phyloP scores from a whole-genome alignment of 2,329 filamentous ascomycete genomes.

The Microsporum audouinii region DNA sequence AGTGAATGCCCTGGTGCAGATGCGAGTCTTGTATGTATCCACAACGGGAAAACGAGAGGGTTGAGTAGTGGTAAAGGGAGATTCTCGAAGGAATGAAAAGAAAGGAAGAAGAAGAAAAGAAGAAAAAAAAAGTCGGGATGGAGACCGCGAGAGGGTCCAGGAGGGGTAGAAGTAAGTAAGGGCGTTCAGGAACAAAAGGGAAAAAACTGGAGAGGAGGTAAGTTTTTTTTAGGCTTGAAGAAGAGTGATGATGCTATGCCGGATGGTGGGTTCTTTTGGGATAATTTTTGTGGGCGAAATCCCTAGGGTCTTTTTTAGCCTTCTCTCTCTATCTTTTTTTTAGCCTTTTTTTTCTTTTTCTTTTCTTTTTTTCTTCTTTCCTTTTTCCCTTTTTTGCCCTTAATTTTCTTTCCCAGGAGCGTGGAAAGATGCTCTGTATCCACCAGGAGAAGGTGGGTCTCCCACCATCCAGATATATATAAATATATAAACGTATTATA shows the following conservation, averaged over 20 bases:
- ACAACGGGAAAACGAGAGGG: neutral
- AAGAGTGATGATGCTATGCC: constrained; percentile 2
- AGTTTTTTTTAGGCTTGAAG: constrained; percentile 4
- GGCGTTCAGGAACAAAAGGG: constrained; percentile 6
- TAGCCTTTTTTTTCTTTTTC: neutral
- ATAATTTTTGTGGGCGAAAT: neutral
- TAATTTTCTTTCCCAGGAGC: constrained; percentile 2
- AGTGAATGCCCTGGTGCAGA: neutral
- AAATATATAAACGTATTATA: neutral
- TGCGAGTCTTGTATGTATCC: neutral
- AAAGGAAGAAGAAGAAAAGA: constrained; percentile 9
- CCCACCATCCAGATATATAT: neutral
- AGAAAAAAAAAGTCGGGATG: constrained; percentile 14
- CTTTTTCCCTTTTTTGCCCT: neutral
- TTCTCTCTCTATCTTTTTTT: neutral
- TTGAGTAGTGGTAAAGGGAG: neutral
- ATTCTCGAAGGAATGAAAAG: constrained; percentile 4
- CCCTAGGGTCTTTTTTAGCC: neutral
- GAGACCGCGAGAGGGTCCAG: constrained; percentile 6
- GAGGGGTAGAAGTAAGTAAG: constrained; percentile 7
- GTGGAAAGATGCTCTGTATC: constrained; percentile 9
- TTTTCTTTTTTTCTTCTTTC: neutral
- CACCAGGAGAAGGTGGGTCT: constrained; percentile 11
- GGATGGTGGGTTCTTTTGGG: neutral
- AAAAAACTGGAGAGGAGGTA: constrained; percentile 5